Base-by-base conservation (phyloP, 306 rosid genomes). In the Rubus idaeus region DNA sequence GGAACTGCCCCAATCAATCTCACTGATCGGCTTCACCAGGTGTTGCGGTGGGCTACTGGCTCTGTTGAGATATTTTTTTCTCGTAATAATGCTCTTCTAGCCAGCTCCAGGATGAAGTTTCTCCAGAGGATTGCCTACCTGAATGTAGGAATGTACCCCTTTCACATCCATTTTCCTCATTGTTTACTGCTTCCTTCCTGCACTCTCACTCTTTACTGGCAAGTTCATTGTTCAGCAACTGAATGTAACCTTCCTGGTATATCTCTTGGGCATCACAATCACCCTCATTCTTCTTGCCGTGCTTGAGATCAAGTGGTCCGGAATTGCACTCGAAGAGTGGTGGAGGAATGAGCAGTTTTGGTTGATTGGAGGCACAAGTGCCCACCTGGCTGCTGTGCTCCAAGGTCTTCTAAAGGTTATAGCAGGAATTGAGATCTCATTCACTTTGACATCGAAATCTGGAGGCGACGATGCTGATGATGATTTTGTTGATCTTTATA, bases 281-380 rank as follows among this genome's bases (percentile, higher is more conserved):
- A 82, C 91, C 72, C 97, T 91, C 44, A 78, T 91, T 40, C 52
- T 87, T 45, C 97, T 91, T 1, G 94, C 97, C 0, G 84, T 70
- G 5, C 86, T 91, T 9, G 97, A 91, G 78, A 82, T 91, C 79
- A 91, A 91, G 76, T 91, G 97, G 97, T 88, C 97, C 0, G 92
- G 94, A 16, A 89, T 91, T 21, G 85, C 69, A 5, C 83, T 91
- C 12, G 94, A 88, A 70, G 94, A 91, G 10, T 91, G 94, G 97
- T 89, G 97, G 97, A 85, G 97, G 70, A 91, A 91, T 64, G 97
- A 89, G 69, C 97, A 91, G 23, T 91, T 91, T 76, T 91, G 97
- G 97, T 71, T 91, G 44, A 91, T 91, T 40, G 97, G 97, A 30
- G 97, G 97, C 76, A 91, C 97, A 44, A 91, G 97, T 82, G 97